phyloP scores from a whole-genome alignment of 2,329 filamentous ascomycete species.

The Aspergillus sp. region DNA sequence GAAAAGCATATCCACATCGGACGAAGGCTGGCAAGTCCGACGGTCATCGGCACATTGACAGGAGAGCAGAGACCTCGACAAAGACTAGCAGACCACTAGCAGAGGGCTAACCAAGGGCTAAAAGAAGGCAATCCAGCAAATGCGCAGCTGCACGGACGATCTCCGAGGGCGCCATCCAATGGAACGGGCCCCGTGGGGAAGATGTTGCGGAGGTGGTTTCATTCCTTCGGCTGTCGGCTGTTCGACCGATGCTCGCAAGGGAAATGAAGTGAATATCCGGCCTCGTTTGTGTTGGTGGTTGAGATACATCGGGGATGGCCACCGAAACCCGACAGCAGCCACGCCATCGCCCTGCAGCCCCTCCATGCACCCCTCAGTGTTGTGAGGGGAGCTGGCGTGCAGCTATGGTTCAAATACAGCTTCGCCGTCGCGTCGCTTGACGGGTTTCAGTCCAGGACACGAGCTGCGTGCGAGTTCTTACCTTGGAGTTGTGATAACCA shows the following conservation, averaged over 20 bases:
- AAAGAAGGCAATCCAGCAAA: not conserved
- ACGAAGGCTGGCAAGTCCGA: constrained; percentile 4
- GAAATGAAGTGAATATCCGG: too few relatives aligned
- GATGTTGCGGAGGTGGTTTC: not conserved
- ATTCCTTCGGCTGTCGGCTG: constrained; percentile 23
- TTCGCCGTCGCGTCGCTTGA: not conserved
- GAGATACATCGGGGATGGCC: constrained; percentile 26
- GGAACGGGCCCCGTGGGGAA: not conserved
- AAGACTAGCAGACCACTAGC: not conserved
- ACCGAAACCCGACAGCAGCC: constrained; percentile 27
- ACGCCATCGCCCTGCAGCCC: not conserved
- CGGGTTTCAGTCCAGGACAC: too few relatives aligned
- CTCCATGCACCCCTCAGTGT: not conserved
- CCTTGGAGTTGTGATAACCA: constrained; percentile 15
- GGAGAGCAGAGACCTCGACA: too few relatives aligned
- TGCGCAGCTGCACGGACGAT: constrained; percentile 13
- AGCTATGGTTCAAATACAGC: constrained; percentile 9
- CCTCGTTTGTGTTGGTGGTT: too few relatives aligned
- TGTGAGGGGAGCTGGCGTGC: not conserved
- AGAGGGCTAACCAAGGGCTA: not conserved
- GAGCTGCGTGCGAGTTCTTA: too few relatives aligned
- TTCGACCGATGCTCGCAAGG: constrained; percentile 5
- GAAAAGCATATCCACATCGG: not conserved
- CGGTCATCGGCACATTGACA: not conserved
- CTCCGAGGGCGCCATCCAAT: constrained; percentile 22